Conservation (phyloP, 345 rosid species). For the Psidium friedrichsthalianum region DNA sequence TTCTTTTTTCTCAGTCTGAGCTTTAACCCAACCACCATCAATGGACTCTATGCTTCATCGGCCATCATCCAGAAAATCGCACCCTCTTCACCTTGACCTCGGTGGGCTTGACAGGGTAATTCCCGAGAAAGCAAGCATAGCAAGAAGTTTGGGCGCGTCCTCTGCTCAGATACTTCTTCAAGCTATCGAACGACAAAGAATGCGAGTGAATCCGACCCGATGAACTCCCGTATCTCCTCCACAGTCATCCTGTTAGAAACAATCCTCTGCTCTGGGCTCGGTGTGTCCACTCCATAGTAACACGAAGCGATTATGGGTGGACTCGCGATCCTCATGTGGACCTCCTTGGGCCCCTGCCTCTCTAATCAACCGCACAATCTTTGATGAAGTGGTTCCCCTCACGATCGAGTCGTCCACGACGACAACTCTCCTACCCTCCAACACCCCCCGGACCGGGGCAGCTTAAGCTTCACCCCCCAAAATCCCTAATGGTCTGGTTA, state of each 20-base stretch:
- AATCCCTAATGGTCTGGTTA: slow-evolving; percentile 87
- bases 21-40: slow-evolving; percentile 75
- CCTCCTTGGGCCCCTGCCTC: slow-evolving; percentile 89
- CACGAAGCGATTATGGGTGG: slow-evolving; percentile 83
- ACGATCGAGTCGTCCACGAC: slow-evolving; percentile 95
- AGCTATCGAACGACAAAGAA: slow-evolving; percentile 58
- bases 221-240: slow-evolving; percentile 63
- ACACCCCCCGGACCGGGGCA: slow-evolving; percentile 77
- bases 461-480: slow-evolving; percentile 91
- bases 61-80: slow-evolving; percentile 87
- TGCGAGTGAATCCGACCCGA: slow-evolving; percentile 82
- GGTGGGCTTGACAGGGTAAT: slow-evolving; percentile 69
- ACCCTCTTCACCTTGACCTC: slow-evolving; percentile 73
- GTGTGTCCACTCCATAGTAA: slow-evolving; percentile 94
- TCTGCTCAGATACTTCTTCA: slow-evolving; percentile 40
- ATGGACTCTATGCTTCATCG: slow-evolving; percentile 47
- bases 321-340: slow-evolving; percentile 96
- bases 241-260: slow-evolving; percentile 80
- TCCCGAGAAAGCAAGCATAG: slow-evolving; percentile 88
- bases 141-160: slow-evolving; percentile 61
- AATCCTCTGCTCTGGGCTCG: slow-evolving; percentile 80
- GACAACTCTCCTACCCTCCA: slow-evolving; percentile 87
- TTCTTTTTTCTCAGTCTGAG: slow-evolving; percentile 4
- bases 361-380: slow-evolving; percentile 74
- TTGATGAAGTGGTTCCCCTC: slow-evolving; percentile 86